Conservation (phyloP, 306 rosid species). For the Trifolium dubium region DNA sequence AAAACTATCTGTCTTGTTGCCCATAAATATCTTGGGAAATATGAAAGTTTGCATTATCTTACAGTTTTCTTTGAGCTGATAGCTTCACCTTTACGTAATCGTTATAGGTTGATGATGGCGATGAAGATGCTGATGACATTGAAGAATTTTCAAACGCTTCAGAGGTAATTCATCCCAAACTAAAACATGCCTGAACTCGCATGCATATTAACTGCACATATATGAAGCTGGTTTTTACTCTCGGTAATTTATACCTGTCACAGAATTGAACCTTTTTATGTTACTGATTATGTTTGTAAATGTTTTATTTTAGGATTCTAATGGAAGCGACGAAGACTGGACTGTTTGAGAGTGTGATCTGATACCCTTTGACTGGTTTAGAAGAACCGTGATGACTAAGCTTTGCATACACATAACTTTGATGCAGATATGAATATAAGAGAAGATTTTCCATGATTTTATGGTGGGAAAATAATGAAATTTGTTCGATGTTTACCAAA, state of each 20-base stretch:
- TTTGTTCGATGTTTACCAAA: constrained; percentile 3
- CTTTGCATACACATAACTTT: not conserved
- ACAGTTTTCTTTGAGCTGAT: constrained; percentile 3
- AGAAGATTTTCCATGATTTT: constrained; percentile 26
- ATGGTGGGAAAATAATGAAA: constrained; percentile 2
- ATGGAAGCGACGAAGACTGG: constrained; percentile 81
- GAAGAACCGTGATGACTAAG: constrained; percentile 8
- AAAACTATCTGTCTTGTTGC: not conserved
- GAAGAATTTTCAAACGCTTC: constrained; percentile 53
- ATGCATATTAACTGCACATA: not conserved
- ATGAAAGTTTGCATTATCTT: constrained; percentile 16
- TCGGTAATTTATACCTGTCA: constrained; percentile 17
- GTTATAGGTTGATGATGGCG: constrained; percentile 43
- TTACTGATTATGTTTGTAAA: constrained; percentile 21
- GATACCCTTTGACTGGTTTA: constrained; percentile 22
- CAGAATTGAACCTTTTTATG: constrained; percentile 8
- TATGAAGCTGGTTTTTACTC: constrained; percentile 3
- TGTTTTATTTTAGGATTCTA: constrained; percentile 48
- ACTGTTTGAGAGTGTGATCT: constrained; percentile 48
- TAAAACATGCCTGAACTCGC: constrained; percentile 5
- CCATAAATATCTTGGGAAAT: constrained; percentile 32
- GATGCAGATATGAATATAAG: constrained; percentile 8
- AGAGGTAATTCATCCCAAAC: constrained; percentile 43
- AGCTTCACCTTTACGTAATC: constrained; percentile 37
- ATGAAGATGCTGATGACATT: constrained; percentile 42